Percentiles rank a stretch among this genome's conserved stretches.
Evolutionary conservation across 1,284 basidiomycete species (phyloP).

Genomic region (Lentinula novae-zelandiae): DNA sequence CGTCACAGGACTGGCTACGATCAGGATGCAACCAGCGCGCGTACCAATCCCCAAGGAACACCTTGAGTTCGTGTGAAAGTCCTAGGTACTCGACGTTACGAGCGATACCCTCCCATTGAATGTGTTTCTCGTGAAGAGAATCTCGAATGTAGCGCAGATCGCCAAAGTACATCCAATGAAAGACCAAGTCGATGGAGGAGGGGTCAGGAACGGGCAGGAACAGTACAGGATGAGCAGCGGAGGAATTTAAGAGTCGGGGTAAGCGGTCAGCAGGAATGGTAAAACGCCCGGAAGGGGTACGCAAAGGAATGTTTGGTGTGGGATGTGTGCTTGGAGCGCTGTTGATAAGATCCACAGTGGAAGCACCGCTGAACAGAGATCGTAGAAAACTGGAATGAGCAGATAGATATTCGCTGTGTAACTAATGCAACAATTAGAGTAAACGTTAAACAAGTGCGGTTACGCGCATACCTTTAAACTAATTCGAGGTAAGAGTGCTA

Average conservation of each 20-base stretch:
- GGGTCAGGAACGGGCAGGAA: conserved; percentile 78
- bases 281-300: conserved; percentile 27
- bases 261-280: conserved; percentile 45
- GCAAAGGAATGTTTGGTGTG: conserved; percentile 23
- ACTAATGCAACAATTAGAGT: conserved; percentile 33
- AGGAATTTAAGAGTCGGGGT: conserved; percentile 61
- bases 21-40: conserved; percentile 45
- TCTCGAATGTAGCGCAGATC: conserved; percentile 55
- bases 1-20: conserved; percentile 18
- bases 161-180: conserved; percentile 80
- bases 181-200: conserved; percentile 62
- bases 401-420: conserved; percentile 70
- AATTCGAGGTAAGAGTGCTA: conserved; percentile 49
- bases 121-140: conserved; percentile 51
- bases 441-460: not conserved
- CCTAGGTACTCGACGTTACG: conserved; percentile 79
- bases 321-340: conserved; percentile 24
- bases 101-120: conserved; percentile 77
- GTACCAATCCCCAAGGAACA: conserved; percentile 67
- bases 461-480: conserved; percentile 52
- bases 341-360: conserved; percentile 54
- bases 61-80: conserved; percentile 62
- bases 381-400: conserved; percentile 71
- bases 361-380: conserved; percentile 61
- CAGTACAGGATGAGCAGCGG: conserved; percentile 57